Base-by-base conservation (phyloP, 768 basidiomycete genomes). In the Suillus occidentalis region DNA sequence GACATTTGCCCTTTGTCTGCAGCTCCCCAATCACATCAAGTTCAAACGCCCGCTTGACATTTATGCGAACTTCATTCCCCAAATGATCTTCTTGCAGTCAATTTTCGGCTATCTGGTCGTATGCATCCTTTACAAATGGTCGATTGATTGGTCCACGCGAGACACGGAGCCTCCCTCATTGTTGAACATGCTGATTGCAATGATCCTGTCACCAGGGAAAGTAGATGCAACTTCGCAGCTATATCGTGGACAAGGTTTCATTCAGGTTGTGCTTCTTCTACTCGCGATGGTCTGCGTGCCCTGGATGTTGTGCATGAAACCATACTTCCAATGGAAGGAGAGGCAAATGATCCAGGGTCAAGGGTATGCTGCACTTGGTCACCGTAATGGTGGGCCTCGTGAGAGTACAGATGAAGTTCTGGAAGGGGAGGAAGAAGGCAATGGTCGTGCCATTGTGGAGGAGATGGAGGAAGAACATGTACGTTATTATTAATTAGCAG, bases 81-180 rank as follows among this genome's bases (percentile, higher is more conserved):
- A 98, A 77, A 91, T 99, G 83, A 86, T 99, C 66, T 99, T 99
- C 85, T 82, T 99, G 68, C 92, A 97, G 75, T 95, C 93, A 20
- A 97, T 99, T 77, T 99, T 99, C 72, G 97, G 97, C 61, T 99
- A 99, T 76, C 87, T 99, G 42, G 92, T 92, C 61, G 65, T 97
- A 64, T 95, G 93, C 79, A 97, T 99, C 79, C 75, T 98, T 70
- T 95, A 96, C 89, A 99, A 99, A 75, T 99, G 97, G 97, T 85
- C 87, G 34, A 83, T 95, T 66, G 94, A 99, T 78, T 99, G 97
- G 97, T 82, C 87, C 7, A 83, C 80, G 61, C 82, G 89, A 14
- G 69, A 84, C 2, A 86, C 84, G 9, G 78, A 81, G 42, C 95
- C 97, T 16, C 97, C 97, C 1, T 94, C 94, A 56, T 82, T 99